Percentiles rank a stretch among this genome's conserved stretches.
phyloP scores from a whole-genome alignment of 306 rosid species.

The Vigna nakashimae region DNA sequence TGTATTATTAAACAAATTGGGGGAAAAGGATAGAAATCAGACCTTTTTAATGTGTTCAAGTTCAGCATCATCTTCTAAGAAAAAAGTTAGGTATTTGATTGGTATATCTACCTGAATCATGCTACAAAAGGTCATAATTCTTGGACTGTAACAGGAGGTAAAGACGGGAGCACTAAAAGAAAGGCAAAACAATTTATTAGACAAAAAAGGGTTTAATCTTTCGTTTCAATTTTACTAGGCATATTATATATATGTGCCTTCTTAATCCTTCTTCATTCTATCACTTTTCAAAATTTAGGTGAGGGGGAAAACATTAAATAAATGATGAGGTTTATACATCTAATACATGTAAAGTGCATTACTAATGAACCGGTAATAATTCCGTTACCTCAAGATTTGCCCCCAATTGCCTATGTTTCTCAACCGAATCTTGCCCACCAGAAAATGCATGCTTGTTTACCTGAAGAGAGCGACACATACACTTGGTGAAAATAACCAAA shows the following conservation, averaged over 20 bases:
- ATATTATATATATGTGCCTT: neutral
- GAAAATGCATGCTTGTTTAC: conserved; percentile 85
- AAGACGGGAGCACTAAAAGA: neutral
- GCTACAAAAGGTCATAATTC: conserved; percentile 17
- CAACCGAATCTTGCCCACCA: conserved; percentile 94
- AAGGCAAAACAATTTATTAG: conserved; percentile 15
- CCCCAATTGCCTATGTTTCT: conserved; percentile 85
- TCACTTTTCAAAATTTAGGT: neutral
- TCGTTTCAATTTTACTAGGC: neutral
- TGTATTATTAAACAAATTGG: conserved; percentile 16
- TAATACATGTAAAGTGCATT: conserved; percentile 14
- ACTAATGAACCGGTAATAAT: conserved; percentile 24
- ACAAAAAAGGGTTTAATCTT: conserved; percentile 12
- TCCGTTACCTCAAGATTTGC: conserved; percentile 84
- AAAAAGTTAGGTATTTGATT: conserved; percentile 80
- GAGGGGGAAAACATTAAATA: neutral
- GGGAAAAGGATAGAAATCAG: conserved; percentile 26
- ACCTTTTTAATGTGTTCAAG: conserved; percentile 78
- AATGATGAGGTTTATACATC: conserved; percentile 2
- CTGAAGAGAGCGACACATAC: conserved; percentile 57
- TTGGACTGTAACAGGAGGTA: conserved; percentile 29
- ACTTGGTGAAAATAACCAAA: conserved; percentile 18
- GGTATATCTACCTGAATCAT: conserved; percentile 89
- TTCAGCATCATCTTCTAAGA: conserved; percentile 84
- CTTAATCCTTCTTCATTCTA: conserved; percentile 19